phyloP scores from a whole-genome alignment of 1,284 basidiomycete species.

The Rhizoctonia solani region DNA sequence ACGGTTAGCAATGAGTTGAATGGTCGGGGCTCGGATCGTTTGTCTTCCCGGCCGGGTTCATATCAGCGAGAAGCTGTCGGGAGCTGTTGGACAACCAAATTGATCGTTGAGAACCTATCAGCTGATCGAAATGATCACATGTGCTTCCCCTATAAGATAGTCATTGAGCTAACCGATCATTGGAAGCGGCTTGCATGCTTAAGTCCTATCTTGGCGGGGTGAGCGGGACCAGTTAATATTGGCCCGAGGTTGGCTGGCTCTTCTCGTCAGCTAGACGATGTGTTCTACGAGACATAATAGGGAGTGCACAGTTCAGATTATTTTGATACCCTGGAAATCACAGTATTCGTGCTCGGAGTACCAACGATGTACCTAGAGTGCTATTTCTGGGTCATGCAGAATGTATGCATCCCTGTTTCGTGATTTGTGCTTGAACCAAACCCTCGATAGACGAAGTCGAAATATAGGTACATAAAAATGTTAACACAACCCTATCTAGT shows the following conservation, averaged over 20 bases:
- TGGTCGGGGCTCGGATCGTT: background rate
- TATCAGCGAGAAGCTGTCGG: background rate
- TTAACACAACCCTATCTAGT: no score
- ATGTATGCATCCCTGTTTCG: no score
- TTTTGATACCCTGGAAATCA: no score
- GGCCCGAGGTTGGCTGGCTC: background rate
- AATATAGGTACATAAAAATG: no score
- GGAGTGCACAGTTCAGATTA: no score
- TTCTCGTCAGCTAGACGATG: no score
- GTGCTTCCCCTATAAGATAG: background rate
- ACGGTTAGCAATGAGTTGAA: background rate
- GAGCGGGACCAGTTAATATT: background rate
- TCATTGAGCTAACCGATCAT: slow-evolving; percentile 1
- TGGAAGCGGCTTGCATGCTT: background rate
- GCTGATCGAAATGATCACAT: background rate
- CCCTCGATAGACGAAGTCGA: no score
- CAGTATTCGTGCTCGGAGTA: no score
- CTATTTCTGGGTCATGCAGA: no score
- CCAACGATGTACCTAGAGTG: no score
- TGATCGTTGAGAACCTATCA: background rate
- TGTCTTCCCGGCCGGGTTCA: background rate
- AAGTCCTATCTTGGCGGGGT: background rate
- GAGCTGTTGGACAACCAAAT: background rate
- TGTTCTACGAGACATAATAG: no score
- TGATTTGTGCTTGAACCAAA: no score